A percentile compares a stretch with the other conserved stretches of the same genome.
phyloP scores from a whole-genome alignment of 140 eudicot species.

The Oenanthe javanica region DNA sequence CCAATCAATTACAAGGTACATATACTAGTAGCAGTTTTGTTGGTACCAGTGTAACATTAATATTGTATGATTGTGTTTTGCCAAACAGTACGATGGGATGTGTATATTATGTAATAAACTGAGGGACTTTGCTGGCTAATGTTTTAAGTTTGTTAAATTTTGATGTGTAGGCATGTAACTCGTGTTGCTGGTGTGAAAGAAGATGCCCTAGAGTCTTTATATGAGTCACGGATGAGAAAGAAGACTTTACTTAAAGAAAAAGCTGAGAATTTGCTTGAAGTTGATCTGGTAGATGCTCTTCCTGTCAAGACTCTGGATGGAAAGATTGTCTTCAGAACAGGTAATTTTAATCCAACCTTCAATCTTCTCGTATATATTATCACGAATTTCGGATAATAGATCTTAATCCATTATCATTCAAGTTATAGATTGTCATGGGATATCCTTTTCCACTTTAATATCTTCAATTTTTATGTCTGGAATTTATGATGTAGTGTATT shows the following conservation, averaged over 20 bases:
- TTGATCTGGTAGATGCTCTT: slow-evolving; percentile 83
- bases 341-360: slow-evolving; percentile 17
- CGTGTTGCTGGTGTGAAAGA: slow-evolving; percentile 90
- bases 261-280: slow-evolving; percentile 41
- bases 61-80: neutral
- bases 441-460: neutral
- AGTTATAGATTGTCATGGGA: neutral
- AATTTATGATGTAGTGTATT: too few species aligned
- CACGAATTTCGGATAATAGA: neutral
- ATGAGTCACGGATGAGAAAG: slow-evolving; percentile 46
- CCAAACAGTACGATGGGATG: neutral
- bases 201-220: slow-evolving; percentile 60
- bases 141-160: slow-evolving; percentile 10
- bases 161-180: slow-evolving; percentile 55
- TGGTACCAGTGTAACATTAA: neutral
- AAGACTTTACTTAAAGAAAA: slow-evolving; percentile 38
- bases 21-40: neutral
- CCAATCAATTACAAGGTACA: slow-evolving; percentile 52
- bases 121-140: too few species aligned
- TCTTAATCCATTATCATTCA: neutral
- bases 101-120: neutral
- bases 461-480: too few species aligned
- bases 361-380: neutral
- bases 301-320: slow-evolving; percentile 88
- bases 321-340: slow-evolving; percentile 50